Evolutionary conservation across 2,329 filamentous ascomycete species (phyloP), one percentile per base, ranked within the genome.

Genomic region (Xylariaceae sp.): DNA sequence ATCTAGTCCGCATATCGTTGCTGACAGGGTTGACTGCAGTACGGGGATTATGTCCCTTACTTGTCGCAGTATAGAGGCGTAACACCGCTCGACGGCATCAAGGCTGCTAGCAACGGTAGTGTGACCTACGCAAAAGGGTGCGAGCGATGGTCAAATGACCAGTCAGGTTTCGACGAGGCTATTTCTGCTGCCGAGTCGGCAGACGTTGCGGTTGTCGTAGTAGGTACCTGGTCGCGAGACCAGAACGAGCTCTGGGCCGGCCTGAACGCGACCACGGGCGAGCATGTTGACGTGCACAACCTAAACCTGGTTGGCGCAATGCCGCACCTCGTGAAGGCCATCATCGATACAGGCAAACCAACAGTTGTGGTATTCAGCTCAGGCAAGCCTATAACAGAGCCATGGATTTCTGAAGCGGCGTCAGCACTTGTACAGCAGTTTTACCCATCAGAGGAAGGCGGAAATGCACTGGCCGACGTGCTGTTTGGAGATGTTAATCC

Each of bases 181-280:
- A 69, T 89, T n/a, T 72, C 79, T 0, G 81, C 80, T 0, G 86
- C 86, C 1, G 73, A 84, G 62, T 78, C 77, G 9, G 85, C 86
- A 2, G 87, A 90, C 62, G 80, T 89, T 2, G 86, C 87, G 5
- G 78, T 90, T 5, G 85, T 90, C 0, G 75, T 90, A 0, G 86
- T 89, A 1, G 87, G 87, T 30, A 90, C 87, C 8, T 89, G 86
- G 87, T 84, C 81, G 22, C 80, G 86, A 46, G 87, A 91, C 63
- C 86, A 90, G 65, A 73, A 76, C 49, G 81, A 89, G 67, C 79
- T 90, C 2, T 89, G 86, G 87, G 68, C 72, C 52, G 83, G 84
- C 0, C 67, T 88, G 2, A 90, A 90, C 60, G 86, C 85, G 26
- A 90, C 86, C 1, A 89, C 86, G 0, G 87, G 86, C 47, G 87